A percentile compares a stretch with the other conserved stretches of the same genome.
Conservation (phyloP, 2,329 filamentous ascomycete species). For the Penicillium aurantiogriseum region DNA sequence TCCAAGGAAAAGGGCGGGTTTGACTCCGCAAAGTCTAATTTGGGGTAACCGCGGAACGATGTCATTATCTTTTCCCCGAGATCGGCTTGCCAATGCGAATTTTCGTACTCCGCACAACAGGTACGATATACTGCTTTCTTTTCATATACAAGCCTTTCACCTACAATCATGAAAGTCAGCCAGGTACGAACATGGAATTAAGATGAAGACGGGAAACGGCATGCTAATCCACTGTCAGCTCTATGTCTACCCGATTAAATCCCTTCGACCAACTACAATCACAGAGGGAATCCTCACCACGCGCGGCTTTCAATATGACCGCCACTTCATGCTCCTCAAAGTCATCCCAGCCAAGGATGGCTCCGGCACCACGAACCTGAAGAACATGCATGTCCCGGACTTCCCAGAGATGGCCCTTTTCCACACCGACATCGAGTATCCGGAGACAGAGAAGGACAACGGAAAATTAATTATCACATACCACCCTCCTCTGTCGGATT, state of each 20-base stretch:
- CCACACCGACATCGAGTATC: conserved; percentile 52
- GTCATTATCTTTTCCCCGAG: neutral
- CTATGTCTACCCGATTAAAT: conserved; percentile 73
- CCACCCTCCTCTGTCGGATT: conserved; percentile 21
- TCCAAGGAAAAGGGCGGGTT: neutral
- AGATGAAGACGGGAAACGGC: neutral
- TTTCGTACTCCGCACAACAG: neutral
- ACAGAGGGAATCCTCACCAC: conserved; percentile 54
- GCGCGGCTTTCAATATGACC: conserved; percentile 65
- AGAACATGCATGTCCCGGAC: conserved; percentile 60
- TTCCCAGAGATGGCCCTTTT: conserved; percentile 65
- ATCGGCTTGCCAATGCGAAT: neutral
- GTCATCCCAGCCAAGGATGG: conserved; percentile 36
- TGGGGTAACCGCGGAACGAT: neutral
- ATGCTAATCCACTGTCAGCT: conserved; percentile 45
- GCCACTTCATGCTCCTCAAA: conserved; percentile 68
- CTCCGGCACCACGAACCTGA: conserved; percentile 28
- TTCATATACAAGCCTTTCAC: neutral
- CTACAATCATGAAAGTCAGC: conserved; percentile 39
- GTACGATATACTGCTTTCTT: neutral
- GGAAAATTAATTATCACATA: conserved; percentile 46
- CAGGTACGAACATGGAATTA: conserved; percentile 25
- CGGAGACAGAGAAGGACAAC: conserved; percentile 16
- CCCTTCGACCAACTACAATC: conserved; percentile 61
- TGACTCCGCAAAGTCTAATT: conserved; percentile 1